Evolutionary conservation across 352 stramenopile genomes (phyloP).

Genomic region (Plasmopara muralis): DNA sequence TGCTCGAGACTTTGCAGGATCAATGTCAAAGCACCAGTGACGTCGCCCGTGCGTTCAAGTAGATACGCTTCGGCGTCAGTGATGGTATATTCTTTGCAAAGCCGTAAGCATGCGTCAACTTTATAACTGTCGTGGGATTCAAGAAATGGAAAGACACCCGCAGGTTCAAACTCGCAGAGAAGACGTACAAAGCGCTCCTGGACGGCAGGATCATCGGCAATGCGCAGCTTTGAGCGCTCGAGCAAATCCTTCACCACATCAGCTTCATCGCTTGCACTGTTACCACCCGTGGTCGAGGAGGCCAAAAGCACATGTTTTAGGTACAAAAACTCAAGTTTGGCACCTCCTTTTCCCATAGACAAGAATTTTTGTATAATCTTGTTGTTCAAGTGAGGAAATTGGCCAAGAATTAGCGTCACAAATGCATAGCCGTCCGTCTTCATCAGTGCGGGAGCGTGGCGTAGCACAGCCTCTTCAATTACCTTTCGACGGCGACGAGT

Average conservation of each 20-base stretch:
- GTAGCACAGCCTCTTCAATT: constrained; percentile 75
- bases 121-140: constrained; percentile 85
- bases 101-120: constrained; percentile 73
- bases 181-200: constrained; percentile 80
- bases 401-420: constrained; percentile 80
- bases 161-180: constrained; percentile 73
- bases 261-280: constrained; percentile 48
- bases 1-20: constrained; percentile 91
- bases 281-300: constrained; percentile 38
- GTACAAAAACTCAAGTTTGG: constrained; percentile 77
- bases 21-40: constrained; percentile 88
- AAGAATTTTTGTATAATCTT: constrained; percentile 81
- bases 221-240: constrained; percentile 72
- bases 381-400: constrained; percentile 82
- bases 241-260: constrained; percentile 77
- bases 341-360: constrained; percentile 69
- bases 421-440: constrained; percentile 86
- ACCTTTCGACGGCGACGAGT: constrained; percentile 46
- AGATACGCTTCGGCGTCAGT: constrained; percentile 88
- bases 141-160: constrained; percentile 70
- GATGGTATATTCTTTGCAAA: constrained; percentile 82
- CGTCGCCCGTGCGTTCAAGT: constrained; percentile 90
- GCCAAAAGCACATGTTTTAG: constrained; percentile 72
- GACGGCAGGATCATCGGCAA: constrained; percentile 73
- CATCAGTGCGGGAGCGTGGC: constrained; percentile 73